A percentile compares a stretch with the other conserved stretches of the same genome.
Conservation (phyloP, 2,329 filamentous ascomycete genomes). For the Clarireedia hainanense region DNA sequence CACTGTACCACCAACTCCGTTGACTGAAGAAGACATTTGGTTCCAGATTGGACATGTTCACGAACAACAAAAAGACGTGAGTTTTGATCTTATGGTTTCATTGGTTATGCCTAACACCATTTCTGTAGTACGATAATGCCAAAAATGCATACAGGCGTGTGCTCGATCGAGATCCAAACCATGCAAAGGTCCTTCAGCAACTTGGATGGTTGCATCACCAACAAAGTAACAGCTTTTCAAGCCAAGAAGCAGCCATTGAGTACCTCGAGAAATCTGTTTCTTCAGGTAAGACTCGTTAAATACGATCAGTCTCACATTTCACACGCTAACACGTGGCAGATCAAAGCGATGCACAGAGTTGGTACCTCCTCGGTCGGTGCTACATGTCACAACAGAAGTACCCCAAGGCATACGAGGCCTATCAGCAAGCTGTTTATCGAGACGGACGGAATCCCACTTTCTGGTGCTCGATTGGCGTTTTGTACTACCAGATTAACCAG, state of each 20-base stretch:
- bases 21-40: conserved; percentile 98
- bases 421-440: conserved; percentile 96
- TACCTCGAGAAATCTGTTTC: conserved; percentile 94
- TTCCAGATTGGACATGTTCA: conserved; percentile 99
- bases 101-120: conserved; percentile 24
- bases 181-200: conserved; percentile 96
- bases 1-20: conserved; percentile 77
- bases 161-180: conserved; percentile 87
- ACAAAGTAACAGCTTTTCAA: conserved; percentile 82
- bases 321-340: conserved; percentile 48
- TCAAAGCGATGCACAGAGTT: conserved; percentile 92
- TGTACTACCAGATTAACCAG: conserved; percentile 99
- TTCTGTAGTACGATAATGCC: conserved; percentile 73
- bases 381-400: conserved; percentile 99
- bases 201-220: conserved; percentile 97
- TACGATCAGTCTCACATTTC: conserved; percentile 16
- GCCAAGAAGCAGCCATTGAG: conserved; percentile 93
- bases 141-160: conserved; percentile 90
- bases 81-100: conserved; percentile 31
- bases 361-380: conserved; percentile 94
- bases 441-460: conserved; percentile 97
- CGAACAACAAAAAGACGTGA: conserved; percentile 96
- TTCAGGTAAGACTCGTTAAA: conserved; percentile 56
- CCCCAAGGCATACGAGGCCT: conserved; percentile 95
- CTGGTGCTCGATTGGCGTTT: conserved; percentile 98